Conservation (phyloP, 2,329 filamentous ascomycete species). For the Cylindrodendrum hubeiense region DNA sequence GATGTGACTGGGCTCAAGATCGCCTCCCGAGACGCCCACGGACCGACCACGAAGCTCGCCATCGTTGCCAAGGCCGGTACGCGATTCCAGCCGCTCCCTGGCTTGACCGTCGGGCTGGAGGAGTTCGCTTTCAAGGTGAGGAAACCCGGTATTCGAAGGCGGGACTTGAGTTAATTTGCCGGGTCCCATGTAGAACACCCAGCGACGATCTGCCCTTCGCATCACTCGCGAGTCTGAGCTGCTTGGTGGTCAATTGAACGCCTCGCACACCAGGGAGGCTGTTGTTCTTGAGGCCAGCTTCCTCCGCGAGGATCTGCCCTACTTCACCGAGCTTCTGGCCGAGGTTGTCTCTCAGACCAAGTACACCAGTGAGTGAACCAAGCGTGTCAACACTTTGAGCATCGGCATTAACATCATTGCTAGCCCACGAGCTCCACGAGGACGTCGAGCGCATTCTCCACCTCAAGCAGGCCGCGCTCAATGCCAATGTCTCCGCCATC, state of each 20-base stretch:
- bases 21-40: slow-evolving; percentile 88
- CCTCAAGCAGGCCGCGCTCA: slow-evolving; percentile 80
- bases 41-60: slow-evolving; percentile 90
- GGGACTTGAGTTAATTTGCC: slow-evolving; percentile 61
- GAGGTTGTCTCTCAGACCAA: slow-evolving; percentile 92
- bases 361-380: slow-evolving; percentile 74
- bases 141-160: slow-evolving; percentile 20
- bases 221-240: slow-evolving; percentile 97
- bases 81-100: slow-evolving; percentile 90
- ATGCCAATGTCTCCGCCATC: slow-evolving; percentile 71
- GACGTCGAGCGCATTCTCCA: slow-evolving; percentile 84
- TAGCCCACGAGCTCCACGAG: slow-evolving; percentile 92
- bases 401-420: slow-evolving; percentile 28
- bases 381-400: neutral
- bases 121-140: slow-evolving; percentile 96
- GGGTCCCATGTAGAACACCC: slow-evolving; percentile 75
- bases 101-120: slow-evolving; percentile 89
- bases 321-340: slow-evolving; percentile 95
- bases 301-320: slow-evolving; percentile 93
- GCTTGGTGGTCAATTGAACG: slow-evolving; percentile 87
- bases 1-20: slow-evolving; percentile 92
- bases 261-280: slow-evolving; percentile 94
- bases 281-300: slow-evolving; percentile 94
- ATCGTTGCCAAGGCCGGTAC: slow-evolving; percentile 95
- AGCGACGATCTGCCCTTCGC: slow-evolving; percentile 88